These are phyloP conservation scores for Paramecium octaurelia DNA, from an alignment of 73 alveolate genomes.

Conservation along the genomic window DNA sequence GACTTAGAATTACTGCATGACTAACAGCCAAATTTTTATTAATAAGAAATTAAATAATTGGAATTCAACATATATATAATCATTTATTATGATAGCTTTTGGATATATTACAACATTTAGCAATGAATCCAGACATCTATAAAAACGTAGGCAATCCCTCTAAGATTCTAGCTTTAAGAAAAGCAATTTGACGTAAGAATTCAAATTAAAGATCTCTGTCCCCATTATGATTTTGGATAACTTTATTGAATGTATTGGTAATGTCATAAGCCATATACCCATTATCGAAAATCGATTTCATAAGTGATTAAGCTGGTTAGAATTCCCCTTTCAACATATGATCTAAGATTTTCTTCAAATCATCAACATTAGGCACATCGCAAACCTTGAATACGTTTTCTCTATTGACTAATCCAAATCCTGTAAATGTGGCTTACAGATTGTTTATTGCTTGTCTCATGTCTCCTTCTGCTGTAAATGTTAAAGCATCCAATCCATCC, in stretches of 20 bases:
- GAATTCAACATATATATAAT: not conserved
- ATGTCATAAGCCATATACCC: constrained; percentile 92
- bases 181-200: constrained; percentile 82
- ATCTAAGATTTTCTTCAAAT: constrained; percentile 74
- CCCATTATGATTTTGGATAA: constrained; percentile 76
- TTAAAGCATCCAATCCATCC: constrained; percentile 92
- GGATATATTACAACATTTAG: constrained; percentile 60
- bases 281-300: constrained; percentile 77
- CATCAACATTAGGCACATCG: constrained; percentile 96
- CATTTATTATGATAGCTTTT: not conserved
- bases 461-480: constrained; percentile 99
- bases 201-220: constrained; percentile 84
- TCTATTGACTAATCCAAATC: constrained; percentile 82
- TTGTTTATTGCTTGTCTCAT: constrained; percentile 99
- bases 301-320: constrained; percentile 69
- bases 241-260: constrained; percentile 80
- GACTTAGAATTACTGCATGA: not conserved
- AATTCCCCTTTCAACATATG: constrained; percentile 75
- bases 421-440: constrained; percentile 93
- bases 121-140: constrained; percentile 88
- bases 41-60: not conserved
- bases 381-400: constrained; percentile 95
- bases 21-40: not conserved
- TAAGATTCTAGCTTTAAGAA: constrained; percentile 87
- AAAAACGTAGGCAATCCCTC: constrained; percentile 89